These are phyloP conservation scores for Escovopsis sp. DNA, from an alignment of 2,329 filamentous ascomycete genomes.

Conservation along the genomic window DNA sequence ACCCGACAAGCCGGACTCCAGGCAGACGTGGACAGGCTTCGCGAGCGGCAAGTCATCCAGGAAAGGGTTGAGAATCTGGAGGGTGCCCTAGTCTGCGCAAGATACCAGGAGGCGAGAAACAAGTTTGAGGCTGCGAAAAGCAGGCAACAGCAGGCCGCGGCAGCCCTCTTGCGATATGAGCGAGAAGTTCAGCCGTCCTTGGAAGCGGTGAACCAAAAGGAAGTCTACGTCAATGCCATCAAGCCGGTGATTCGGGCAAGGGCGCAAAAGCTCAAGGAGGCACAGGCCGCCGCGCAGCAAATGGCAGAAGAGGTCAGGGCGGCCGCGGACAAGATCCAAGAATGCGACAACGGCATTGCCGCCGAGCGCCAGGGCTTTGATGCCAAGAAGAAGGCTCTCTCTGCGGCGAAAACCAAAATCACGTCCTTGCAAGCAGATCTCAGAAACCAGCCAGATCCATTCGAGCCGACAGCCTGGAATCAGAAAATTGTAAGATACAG, in stretches of 20 bases:
- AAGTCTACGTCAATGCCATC: constrained; percentile 48
- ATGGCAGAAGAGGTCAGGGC: constrained; percentile 24
- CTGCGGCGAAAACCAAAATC: constrained; percentile 40
- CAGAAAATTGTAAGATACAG: constrained; percentile 46
- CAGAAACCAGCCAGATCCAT: constrained; percentile 47
- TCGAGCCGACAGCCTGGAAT: constrained; percentile 58
- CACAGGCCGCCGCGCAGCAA: constrained; percentile 36
- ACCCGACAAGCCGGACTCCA: constrained; percentile 59
- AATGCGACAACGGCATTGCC: constrained; percentile 28
- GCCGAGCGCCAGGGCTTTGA: constrained; percentile 35
- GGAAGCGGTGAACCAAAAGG: constrained; percentile 52
- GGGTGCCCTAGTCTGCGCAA: constrained; percentile 48
- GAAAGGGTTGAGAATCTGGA: constrained; percentile 50
- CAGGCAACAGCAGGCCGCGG: constrained; percentile 36
- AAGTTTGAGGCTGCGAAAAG: constrained; percentile 37
- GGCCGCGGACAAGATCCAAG: constrained; percentile 25
- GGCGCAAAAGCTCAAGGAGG: constrained; percentile 35
- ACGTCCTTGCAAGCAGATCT: constrained; percentile 47
- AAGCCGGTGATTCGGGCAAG: constrained; percentile 39
- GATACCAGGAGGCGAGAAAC: constrained; percentile 42
- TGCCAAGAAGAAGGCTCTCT: constrained; percentile 36
- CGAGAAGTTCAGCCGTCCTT: constrained; percentile 49
- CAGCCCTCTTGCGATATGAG: constrained; percentile 45
- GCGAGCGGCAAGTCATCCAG: constrained; percentile 57
- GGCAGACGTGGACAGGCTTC: constrained; percentile 69